phyloP scores from a whole-genome alignment of 495 filamentous ascomycete genomes.

The Arthonia radiata region DNA sequence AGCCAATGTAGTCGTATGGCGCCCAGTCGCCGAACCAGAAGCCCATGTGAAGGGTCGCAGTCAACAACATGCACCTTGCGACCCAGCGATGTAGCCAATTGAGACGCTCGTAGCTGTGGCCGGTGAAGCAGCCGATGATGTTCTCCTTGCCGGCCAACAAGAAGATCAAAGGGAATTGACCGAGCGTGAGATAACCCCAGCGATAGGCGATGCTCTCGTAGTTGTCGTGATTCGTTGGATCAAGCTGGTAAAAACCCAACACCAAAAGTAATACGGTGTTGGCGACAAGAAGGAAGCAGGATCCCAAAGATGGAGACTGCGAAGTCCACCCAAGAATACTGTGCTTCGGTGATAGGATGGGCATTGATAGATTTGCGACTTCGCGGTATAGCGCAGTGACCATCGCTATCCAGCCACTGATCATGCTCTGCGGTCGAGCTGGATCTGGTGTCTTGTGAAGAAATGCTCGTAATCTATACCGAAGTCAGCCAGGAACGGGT shows the following conservation, averaged over 20 bases:
- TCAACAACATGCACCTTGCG: constrained; percentile 47
- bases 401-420: constrained; percentile 2
- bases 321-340: constrained; percentile 18
- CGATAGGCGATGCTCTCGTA: constrained; percentile 57
- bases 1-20: constrained; percentile 32
- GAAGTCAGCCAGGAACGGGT: constrained; percentile 5
- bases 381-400: constrained; percentile 34
- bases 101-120: constrained; percentile 45
- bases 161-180: constrained; percentile 63
- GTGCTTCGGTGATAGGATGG: constrained; percentile 25
- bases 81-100: constrained; percentile 77
- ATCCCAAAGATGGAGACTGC: constrained; percentile 32
- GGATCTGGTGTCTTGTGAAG: constrained; percentile 13
- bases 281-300: constrained; percentile 23
- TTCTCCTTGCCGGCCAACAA: constrained; percentile 60
- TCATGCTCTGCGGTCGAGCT: constrained; percentile 32
- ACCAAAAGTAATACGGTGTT: constrained; percentile 33
- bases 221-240: constrained; percentile 15
- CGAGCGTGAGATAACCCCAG: constrained; percentile 17
- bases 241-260: constrained; percentile 25
- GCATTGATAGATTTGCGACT: constrained; percentile 32
- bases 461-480: constrained; percentile 9
- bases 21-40: constrained; percentile 49
- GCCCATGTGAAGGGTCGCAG: constrained; percentile 46
- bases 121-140: constrained; percentile 40